Evolutionary conservation across 257 asterid species (phyloP).

Genomic region (Leonotis leonurus): DNA sequence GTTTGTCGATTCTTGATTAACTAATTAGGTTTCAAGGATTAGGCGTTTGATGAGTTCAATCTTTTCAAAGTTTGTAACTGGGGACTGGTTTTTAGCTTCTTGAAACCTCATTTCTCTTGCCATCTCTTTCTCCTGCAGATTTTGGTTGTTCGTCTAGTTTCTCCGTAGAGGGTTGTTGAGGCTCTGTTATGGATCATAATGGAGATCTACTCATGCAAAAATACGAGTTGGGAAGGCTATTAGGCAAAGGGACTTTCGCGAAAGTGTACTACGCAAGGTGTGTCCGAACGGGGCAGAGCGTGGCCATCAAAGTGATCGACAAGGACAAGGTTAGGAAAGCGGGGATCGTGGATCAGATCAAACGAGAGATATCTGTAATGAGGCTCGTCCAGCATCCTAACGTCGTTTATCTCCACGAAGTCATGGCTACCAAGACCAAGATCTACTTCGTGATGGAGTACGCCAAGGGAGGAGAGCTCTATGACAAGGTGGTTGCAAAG

Average conservation of each 20-base stretch:
- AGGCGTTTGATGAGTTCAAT: background rate
- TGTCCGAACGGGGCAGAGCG: constrained; percentile 51
- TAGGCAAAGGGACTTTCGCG: constrained; percentile 85
- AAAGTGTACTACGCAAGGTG: constrained; percentile 63
- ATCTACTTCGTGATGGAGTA: constrained; percentile 73
- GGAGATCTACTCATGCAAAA: constrained; percentile 46
- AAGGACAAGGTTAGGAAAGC: constrained; percentile 50
- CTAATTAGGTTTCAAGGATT: no score
- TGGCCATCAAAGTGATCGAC: constrained; percentile 73
- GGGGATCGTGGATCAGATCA: constrained; percentile 56
- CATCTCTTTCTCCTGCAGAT: background rate
- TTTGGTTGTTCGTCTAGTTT: background rate
- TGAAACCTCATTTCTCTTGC: background rate
- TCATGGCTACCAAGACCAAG: constrained; percentile 81
- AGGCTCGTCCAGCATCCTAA: constrained; percentile 63
- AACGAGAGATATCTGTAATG: constrained; percentile 72
- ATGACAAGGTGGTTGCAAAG: constrained; percentile 52
- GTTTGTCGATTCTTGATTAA: background rate
- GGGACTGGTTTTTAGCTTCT: background rate
- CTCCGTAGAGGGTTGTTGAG: background rate
- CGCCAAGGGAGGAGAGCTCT: constrained; percentile 83
- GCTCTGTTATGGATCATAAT: constrained; percentile 40
- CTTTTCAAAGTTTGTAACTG: background rate
- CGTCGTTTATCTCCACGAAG: constrained; percentile 63
- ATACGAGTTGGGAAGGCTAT: constrained; percentile 68